phyloP scores from a whole-genome alignment of 768 basidiomycete genomes.

The Mycena capillaripes region DNA sequence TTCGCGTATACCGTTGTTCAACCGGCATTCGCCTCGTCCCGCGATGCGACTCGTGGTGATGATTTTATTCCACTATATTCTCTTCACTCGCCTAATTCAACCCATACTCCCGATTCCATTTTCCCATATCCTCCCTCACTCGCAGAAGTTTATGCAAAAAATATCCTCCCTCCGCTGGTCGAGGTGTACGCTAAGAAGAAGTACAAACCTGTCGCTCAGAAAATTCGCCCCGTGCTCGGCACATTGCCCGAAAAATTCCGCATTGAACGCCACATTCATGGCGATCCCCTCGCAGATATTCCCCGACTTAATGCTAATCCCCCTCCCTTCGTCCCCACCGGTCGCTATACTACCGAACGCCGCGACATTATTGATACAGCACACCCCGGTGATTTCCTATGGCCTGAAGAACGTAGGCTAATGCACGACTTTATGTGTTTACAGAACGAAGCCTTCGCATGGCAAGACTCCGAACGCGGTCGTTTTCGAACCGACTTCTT shows the following conservation, averaged over 20 bases:
- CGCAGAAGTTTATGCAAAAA: not conserved
- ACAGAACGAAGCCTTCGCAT: slow-evolving; percentile 35
- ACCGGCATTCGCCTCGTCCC: not conserved
- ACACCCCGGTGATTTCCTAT: slow-evolving; percentile 28
- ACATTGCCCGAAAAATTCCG: slow-evolving; percentile 38
- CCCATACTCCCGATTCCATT: not conserved
- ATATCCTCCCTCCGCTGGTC: not conserved
- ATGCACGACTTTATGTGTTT: slow-evolving; percentile 22
- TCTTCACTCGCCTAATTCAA: not conserved
- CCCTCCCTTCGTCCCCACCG: slow-evolving; percentile 16
- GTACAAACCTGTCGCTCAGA: slow-evolving; percentile 41
- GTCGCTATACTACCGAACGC: slow-evolving; percentile 25
- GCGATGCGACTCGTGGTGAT: slow-evolving; percentile 13
- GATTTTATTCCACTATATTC: no score
- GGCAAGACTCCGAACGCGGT: slow-evolving; percentile 35
- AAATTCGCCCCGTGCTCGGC: slow-evolving; percentile 32
- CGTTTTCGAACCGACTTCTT: no score
- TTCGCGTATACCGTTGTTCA: not conserved
- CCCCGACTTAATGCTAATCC: slow-evolving; percentile 21
- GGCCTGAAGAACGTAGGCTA: slow-evolving; percentile 24
- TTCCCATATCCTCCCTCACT: not conserved
- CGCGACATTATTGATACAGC: slow-evolving; percentile 8
- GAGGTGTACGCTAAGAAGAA: slow-evolving; percentile 24
- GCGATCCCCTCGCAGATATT: slow-evolving; percentile 31
- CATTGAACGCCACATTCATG: slow-evolving; percentile 31